These are phyloP conservation scores for Rhododendron ovatum DNA, from an alignment of 148 eudicot species.

Conservation along the genomic window DNA sequence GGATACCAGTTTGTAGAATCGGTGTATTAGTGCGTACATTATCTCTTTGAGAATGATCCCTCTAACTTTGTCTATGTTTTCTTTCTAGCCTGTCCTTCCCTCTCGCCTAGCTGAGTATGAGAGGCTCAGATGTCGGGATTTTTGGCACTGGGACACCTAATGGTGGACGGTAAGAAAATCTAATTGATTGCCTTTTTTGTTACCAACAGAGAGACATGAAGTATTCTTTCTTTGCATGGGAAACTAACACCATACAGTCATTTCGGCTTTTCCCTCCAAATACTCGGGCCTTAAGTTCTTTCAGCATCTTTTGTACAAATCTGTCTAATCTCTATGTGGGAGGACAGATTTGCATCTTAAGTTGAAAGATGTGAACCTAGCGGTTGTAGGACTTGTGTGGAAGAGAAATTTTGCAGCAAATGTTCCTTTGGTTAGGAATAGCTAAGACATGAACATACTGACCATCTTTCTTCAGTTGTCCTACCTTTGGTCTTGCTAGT, in stretches of 20 bases:
- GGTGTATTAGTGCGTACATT: background rate
- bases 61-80: slow-evolving; percentile 12
- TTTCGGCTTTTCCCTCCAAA: background rate
- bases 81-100: slow-evolving; percentile 62
- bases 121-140: slow-evolving; percentile 95
- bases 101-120: slow-evolving; percentile 72
- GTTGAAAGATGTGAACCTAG: background rate
- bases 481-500: background rate
- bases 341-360: background rate
- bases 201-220: background rate
- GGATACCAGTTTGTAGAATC: background rate
- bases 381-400: too few species aligned
- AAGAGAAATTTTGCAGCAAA: too few species aligned
- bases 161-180: slow-evolving; percentile 58
- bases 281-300: background rate
- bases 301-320: background rate
- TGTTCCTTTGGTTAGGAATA: background rate
- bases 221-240: background rate
- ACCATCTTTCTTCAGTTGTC: background rate
- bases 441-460: background rate
- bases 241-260: background rate
- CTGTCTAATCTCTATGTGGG: background rate
- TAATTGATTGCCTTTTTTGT: background rate
- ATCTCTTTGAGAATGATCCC: background rate
- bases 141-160: slow-evolving; percentile 54